Evolutionary conservation across 192 early-diverging fungal genomes (phyloP), one percentile per base, ranked within the genome.

Genomic region (Haplosporangium gracile): DNA sequence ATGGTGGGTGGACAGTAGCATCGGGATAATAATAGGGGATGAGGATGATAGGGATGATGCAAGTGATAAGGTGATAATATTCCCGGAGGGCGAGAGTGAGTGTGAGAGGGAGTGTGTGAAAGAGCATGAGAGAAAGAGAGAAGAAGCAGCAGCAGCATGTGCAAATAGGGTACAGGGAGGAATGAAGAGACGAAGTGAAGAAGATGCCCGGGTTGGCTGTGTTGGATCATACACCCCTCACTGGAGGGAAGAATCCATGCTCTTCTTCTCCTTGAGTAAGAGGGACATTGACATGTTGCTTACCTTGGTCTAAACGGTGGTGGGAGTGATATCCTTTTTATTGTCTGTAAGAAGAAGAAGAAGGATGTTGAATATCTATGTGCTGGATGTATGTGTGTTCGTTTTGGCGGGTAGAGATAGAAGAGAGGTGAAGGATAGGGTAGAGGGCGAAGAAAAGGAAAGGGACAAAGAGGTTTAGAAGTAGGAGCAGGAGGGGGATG

Each of bases 101-200:
- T 2, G 42, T 72, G 72, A 45, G 26, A 29, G 72, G 42, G 20
- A 15, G 13, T n/a, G n/a, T 45, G 70, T 13, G 38, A 16, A 22
- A 24, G 70, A 53, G 43, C 24, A 16, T n/a, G 9, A 45, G 60
- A 8, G 22, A 9, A 2, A 36, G 36, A 36, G 36, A 65, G 29
- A 65, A 22, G 20, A 10, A 20, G 38, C 32, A 42, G 70, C 8
- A 42, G 38, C 40, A 42, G 22, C 38, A 71, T 32, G 53, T 49
- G 26, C n/a, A 43, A 39, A 36, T 71, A 15, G 26, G n/a, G 77
- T 42, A 78, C 36, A 71, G 22, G 70, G 49, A 71, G 26, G 38
- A n/a, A 55, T 11, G 20, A 36, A 9, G n/a, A n/a, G 8, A 32
- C 32, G 74, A 26, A 24, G 29, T 15, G 18, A 51, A 63, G 24